Evolutionary conservation across 768 basidiomycete genomes (phyloP).

Genomic region (Galerina marginata): DNA sequence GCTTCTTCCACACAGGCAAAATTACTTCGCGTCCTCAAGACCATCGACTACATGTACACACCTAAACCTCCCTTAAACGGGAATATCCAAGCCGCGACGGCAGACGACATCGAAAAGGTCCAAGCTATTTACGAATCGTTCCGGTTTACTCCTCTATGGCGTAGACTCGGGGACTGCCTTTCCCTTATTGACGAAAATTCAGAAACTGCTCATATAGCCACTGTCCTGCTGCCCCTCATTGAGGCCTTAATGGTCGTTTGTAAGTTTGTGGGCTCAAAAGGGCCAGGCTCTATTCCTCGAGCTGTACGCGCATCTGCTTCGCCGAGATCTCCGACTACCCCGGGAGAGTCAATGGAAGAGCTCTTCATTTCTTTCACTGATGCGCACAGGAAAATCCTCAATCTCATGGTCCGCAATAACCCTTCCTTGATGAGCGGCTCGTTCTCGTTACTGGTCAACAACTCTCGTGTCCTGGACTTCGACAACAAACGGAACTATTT

Average conservation of each 20-base stretch:
- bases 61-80: conserved; percentile 49
- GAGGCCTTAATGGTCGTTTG: conserved; percentile 98
- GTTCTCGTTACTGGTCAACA: conserved; percentile 94
- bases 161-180: conserved; percentile 87
- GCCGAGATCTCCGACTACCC: conserved; percentile 69
- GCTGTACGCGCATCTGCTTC: conserved; percentile 68
- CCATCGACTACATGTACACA: conserved; percentile 95
- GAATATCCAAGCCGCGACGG: conserved; percentile 32
- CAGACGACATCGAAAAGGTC: conserved; percentile 78
- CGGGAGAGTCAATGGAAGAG: conserved; percentile 84
- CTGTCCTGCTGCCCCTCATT: conserved; percentile 91
- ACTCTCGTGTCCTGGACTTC: conserved; percentile 95
- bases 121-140: conserved; percentile 91
- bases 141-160: conserved; percentile 89
- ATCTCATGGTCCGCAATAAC: conserved; percentile 98
- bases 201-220: conserved; percentile 87
- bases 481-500: conserved; percentile 99
- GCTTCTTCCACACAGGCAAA: conserved; percentile 97
- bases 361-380: conserved; percentile 94
- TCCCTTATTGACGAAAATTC: conserved; percentile 79
- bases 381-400: conserved; percentile 89
- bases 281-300: conserved; percentile 51
- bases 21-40: conserved; percentile 92
- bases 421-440: conserved; percentile 98
- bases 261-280: conserved; percentile 86